These are phyloP conservation scores for Dioszegia crocea DNA, from an alignment of 768 basidiomycete species.

Conservation along the genomic window DNA sequence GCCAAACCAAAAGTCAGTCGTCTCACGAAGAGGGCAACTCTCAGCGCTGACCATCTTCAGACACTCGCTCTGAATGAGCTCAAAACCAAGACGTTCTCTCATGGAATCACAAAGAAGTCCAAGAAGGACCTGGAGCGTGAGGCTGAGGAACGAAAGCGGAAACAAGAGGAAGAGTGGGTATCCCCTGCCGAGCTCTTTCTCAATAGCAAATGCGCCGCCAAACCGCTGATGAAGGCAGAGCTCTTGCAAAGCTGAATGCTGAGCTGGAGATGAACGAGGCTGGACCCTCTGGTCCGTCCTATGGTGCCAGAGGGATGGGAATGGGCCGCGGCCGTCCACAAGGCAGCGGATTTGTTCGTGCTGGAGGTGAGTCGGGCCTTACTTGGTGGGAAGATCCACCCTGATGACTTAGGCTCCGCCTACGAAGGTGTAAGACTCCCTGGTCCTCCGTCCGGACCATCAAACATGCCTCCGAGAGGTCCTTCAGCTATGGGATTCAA, in stretches of 20 bases:
- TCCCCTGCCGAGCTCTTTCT: neutral
- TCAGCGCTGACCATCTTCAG: neutral
- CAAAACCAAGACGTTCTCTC: constrained; percentile 77
- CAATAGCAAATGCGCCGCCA: too few relatives aligned
- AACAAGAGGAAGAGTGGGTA: constrained; percentile 52
- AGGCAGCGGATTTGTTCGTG: constrained; percentile 48
- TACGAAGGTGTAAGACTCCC: constrained; percentile 2
- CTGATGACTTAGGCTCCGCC: neutral
- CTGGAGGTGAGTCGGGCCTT: constrained; percentile 29
- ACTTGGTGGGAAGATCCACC: neutral
- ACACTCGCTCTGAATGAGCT: constrained; percentile 66
- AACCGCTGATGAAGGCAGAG: constrained; percentile 19
- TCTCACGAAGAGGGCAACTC: neutral
- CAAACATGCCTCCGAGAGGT: constrained; percentile 8
- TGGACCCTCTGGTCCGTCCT: constrained; percentile 13
- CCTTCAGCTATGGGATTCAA: constrained; percentile 23
- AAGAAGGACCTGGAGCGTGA: constrained; percentile 88
- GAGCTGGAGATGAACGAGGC: constrained; percentile 47
- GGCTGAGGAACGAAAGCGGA: constrained; percentile 76
- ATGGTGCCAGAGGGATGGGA: neutral
- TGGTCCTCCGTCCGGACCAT: constrained; percentile 13
- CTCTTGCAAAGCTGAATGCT: constrained; percentile 43
- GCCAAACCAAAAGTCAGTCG: constrained; percentile 27
- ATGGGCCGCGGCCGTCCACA: constrained; percentile 12
- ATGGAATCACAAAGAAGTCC: constrained; percentile 80